Base-by-base conservation (phyloP, 352 stramenopile species). In the Pythium guiyangense region DNA sequence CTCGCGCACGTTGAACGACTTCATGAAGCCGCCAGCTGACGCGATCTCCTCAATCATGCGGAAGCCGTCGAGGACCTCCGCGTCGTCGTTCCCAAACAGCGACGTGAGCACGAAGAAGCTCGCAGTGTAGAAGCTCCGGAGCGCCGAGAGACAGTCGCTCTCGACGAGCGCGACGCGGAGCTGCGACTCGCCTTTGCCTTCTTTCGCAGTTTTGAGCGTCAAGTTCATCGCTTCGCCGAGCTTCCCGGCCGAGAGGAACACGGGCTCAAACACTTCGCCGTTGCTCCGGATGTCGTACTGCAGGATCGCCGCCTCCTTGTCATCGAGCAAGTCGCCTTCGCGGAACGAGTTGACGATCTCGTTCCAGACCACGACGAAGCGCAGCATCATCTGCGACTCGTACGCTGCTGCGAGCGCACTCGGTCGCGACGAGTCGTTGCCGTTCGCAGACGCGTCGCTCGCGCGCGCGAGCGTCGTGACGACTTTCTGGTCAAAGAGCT, bases 271-370 rank as follows among this genome's bases (percentile, higher is more conserved):
- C 27, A 94, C 85, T 60, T 92, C 81, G 8, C 85, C 85, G 14
- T 84, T 91, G 63, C 83, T 92, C 46, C 79, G 83, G 29, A 94
- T 93, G 61, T 94, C 80, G 53, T 91, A 91, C 62, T 91, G 80
- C 37, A 91, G 56, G 29, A 91, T 88, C 9, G 80, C 79, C 2
- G 80, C 80, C 52, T 91, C 80, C 54, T 89, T 91, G 57, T 91
- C 80, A 22, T 91, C 80, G 5, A 91, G 54, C 46, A 91, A 55
- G 62, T 91, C 80, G 5, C 74, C 73, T 55, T 87, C 79, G 17
- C 80, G 76, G 64, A 91, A 91, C 6, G 79, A 89, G 63, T 91
- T 91, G 6, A 91, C 79, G 40, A 89, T 89, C 52, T 91, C 80
- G 52, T 91, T 91, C 80, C 80, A 91, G 3, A 91, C 80, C 6